Conservation (phyloP, 2,329 filamentous ascomycete species). For the Fusarium duplospermum region DNA sequence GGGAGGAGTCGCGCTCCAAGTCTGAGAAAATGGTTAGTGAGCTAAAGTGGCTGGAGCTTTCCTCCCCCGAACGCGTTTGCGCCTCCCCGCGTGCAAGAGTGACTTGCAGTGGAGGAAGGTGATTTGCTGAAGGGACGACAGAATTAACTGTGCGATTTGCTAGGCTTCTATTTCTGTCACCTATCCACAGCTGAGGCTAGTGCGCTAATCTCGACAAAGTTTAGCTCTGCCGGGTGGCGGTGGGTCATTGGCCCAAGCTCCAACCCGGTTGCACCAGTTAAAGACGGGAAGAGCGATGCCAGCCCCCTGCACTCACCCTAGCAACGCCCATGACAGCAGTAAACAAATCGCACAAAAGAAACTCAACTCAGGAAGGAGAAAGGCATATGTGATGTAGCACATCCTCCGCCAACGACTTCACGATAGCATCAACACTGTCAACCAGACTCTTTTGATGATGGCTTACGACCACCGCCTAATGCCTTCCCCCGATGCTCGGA, state of each 20-base stretch:
- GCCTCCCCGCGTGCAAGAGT: slow-evolving; percentile 3
- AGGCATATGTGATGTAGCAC: slow-evolving; percentile 50
- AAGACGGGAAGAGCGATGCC: slow-evolving; percentile 16
- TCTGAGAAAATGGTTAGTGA: slow-evolving; percentile 7
- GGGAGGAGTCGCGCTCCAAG: slow-evolving; percentile 11
- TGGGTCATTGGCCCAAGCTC: slow-evolving; percentile 35
- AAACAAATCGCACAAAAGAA: slow-evolving; percentile 46
- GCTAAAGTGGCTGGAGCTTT: slow-evolving; percentile 33
- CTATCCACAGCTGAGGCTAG: neutral
- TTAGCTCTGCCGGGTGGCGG: slow-evolving; percentile 4
- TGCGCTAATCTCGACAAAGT: neutral
- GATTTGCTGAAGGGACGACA: neutral
- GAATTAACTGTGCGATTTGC: neutral
- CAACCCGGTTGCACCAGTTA: slow-evolving; percentile 18
- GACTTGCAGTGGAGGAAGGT: neutral
- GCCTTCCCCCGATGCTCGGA: slow-evolving; percentile 52
- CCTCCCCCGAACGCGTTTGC: slow-evolving; percentile 10
- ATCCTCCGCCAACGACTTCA: slow-evolving; percentile 55
- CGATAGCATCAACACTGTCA: slow-evolving; percentile 54
- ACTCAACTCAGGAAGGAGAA: neutral
- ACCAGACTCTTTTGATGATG: slow-evolving; percentile 55
- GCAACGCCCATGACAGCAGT: slow-evolving; percentile 50
- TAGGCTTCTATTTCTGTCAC: slow-evolving; percentile 23
- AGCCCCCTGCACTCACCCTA: slow-evolving; percentile 46
- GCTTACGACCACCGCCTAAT: slow-evolving; percentile 59